A percentile compares a stretch with the other conserved stretches of the same genome.
phyloP scores from a whole-genome alignment of 2,329 filamentous ascomycete genomes.

The Aspergillus neotritici region DNA sequence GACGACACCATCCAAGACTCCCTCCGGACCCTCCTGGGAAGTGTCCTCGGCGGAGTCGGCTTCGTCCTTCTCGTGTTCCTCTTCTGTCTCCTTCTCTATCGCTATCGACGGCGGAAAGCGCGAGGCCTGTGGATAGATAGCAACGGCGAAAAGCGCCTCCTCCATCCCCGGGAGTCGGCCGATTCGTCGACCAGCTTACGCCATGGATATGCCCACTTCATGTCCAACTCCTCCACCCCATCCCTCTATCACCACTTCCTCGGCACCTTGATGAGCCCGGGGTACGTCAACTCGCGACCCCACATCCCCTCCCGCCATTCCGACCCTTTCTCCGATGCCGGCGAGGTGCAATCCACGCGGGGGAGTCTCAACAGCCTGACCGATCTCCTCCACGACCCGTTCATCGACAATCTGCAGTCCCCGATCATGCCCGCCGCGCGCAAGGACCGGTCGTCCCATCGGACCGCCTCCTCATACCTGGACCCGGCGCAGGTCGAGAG shows the following conservation, averaged over 20 bases:
- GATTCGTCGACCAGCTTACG: constrained; percentile 15
- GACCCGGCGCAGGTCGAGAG: background rate
- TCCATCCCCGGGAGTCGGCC: constrained; percentile 8
- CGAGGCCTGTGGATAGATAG: constrained; percentile 3
- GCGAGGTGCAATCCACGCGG: constrained; percentile 3
- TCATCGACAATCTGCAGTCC: constrained; percentile 1
- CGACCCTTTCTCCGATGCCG: constrained; percentile 15
- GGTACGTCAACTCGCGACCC: background rate
- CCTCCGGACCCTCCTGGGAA: constrained; percentile 24
- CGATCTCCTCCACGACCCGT: constrained; percentile 2
- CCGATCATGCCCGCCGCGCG: too few species aligned
- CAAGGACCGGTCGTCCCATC: too few species aligned
- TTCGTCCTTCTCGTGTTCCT: constrained; percentile 21
- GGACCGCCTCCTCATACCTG: background rate
- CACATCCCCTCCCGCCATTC: constrained; percentile 1
- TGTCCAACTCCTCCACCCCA: constrained; percentile 8
- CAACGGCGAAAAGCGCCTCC: constrained; percentile 17
- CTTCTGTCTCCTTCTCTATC: constrained; percentile 19
- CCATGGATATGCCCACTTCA: constrained; percentile 10
- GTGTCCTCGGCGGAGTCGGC: constrained; percentile 22
- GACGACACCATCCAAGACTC: constrained; percentile 1
- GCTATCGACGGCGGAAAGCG: constrained; percentile 16
- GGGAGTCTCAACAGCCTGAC: background rate
- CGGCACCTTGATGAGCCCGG: background rate
- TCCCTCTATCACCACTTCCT: constrained; percentile 7